Base-by-base conservation (phyloP, 2,329 filamentous ascomycete species). In the Periconia sp. region DNA sequence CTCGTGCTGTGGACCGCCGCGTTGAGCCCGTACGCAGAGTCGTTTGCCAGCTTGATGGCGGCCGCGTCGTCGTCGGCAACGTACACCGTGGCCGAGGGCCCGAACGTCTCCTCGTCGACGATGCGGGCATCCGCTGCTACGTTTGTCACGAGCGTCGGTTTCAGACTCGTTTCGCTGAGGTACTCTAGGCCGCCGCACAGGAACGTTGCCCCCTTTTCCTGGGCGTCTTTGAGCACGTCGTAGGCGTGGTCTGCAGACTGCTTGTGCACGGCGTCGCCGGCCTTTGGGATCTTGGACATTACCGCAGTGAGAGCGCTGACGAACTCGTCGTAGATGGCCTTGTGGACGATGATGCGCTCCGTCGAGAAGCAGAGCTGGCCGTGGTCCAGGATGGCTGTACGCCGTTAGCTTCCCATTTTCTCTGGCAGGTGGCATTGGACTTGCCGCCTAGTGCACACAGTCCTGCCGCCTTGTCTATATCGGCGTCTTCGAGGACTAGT, bases 341-440 rank as follows among this genome's bases (percentile, higher is more conserved):
- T 73, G 60, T 84, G 76, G 15, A 85, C 80, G 16, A 85, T 63
- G 49, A 92, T 85, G 21, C 84, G 80, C 70, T 94, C 89, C 0
- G 88, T 92, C n/a, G 80, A 79, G 87, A 94, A 92, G 77, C 89
- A 94, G 35, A 92, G 82, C 72, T 95, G 89, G 0, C 89, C 89
- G 36, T 57, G 55, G 16, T 57, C 36, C 11, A 42, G 9, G 16
- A 56, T 25, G 6, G 53, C 53, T 56, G 6, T 15, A n/a, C 19
- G 13, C 29, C 11, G 15, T 19, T 17, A 37, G 24, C 15, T 13
- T 19, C 10, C 5, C 16, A 17, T 11, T 36, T 12, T 3, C 13
- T 8, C 18, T 17, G 17, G 22, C 22, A 38, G 4, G 17, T 33
- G 7, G n/a, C 17, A 26, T 12, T 30, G 21, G 42, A 36, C 30